Conservation (phyloP, 1,284 basidiomycete genomes). For the Ceratobasidium theobromae region DNA sequence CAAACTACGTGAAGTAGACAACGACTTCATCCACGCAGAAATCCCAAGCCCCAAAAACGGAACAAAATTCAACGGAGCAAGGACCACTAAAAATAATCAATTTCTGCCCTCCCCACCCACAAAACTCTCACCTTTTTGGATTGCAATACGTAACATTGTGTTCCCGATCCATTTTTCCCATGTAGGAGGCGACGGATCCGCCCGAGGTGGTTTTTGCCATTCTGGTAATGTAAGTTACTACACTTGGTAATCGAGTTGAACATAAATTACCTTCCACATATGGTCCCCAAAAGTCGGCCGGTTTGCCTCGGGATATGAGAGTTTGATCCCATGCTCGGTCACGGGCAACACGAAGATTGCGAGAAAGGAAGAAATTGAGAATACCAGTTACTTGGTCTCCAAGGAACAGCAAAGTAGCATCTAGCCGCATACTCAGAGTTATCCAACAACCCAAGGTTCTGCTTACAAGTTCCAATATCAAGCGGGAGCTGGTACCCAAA, state of each 20-base stretch:
- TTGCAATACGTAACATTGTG: constrained; percentile 53
- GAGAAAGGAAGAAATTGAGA: constrained; percentile 74
- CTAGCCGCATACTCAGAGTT: constrained; percentile 45
- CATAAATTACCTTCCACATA: constrained; percentile 61
- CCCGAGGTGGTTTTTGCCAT: constrained; percentile 69
- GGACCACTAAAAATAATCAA: constrained; percentile 51
- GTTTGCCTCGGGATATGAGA: constrained; percentile 74
- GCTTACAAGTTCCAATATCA: constrained; percentile 64
- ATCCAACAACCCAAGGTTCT: constrained; percentile 1
- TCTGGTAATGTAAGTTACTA: constrained; percentile 47
- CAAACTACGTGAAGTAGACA: constrained; percentile 68
- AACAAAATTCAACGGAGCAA: constrained; percentile 66
- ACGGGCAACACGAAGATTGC: constrained; percentile 75
- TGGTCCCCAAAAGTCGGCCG: constrained; percentile 78
- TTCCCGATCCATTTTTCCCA: constrained; percentile 51
- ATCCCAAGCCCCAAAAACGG: constrained; percentile 69
- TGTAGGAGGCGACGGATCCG: constrained; percentile 41
- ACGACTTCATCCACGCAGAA: constrained; percentile 64
- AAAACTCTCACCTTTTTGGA: constrained; percentile 51
- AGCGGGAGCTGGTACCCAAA: constrained; percentile 67
- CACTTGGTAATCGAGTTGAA: background rate
- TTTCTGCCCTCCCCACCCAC: background rate
- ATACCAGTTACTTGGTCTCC: constrained; percentile 71
- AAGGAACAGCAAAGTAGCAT: constrained; percentile 71
- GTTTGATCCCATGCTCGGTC: constrained; percentile 79